Base-by-base conservation (phyloP, 1,284 basidiomycete species). In the Sparassis latifolia region DNA sequence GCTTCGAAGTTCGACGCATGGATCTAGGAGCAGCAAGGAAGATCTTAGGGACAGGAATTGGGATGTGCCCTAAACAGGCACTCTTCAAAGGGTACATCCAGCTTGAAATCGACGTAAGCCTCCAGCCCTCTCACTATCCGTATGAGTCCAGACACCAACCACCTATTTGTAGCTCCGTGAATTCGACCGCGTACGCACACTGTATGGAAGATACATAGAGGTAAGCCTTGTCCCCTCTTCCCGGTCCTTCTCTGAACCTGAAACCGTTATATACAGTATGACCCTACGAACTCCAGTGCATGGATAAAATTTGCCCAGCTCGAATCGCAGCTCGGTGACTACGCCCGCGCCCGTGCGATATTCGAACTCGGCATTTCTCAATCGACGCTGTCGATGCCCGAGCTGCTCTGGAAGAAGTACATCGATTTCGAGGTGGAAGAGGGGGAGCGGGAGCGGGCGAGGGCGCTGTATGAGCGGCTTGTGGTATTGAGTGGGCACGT, bases 271-370 rank as follows among this genome's bases (percentile, higher is more conserved):
- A 5, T 37, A 2, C 52, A 93, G 87, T 92, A 82, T 64, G 94
- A 97, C 66, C 79, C 93, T 0, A 84, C 91, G 27, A 92, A 96
- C 66, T 89, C 91, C 9, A 78, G 86, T 1, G 91, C 92, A 0
- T 99, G 97, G 97, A 97, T 99, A 68, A 90, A 92, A 66, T 99
- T 89, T 68, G 93, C 96, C 9, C 93, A 97, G 65, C 82, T 99
- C 39, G 97, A 99, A 71, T 82, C 85, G 0, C 90, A 92, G 49
- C 79, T 99, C 1, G 92, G 92, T 67, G 97, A 99, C 68, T 86
- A 89, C 65, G 76, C 85, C 30, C 92, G 97, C 44, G 92, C 94
- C 2, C 87, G 97, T 10, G 95, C 86, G 2, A 94, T 99, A 62
- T 99, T 93, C 68, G 95, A 99, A 68, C 83, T 99, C 38, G 97